A percentile compares a stretch with the other conserved stretches of the same genome.
Conservation (phyloP, 345 rosid genomes). For the Clarkia xantiana region DNA sequence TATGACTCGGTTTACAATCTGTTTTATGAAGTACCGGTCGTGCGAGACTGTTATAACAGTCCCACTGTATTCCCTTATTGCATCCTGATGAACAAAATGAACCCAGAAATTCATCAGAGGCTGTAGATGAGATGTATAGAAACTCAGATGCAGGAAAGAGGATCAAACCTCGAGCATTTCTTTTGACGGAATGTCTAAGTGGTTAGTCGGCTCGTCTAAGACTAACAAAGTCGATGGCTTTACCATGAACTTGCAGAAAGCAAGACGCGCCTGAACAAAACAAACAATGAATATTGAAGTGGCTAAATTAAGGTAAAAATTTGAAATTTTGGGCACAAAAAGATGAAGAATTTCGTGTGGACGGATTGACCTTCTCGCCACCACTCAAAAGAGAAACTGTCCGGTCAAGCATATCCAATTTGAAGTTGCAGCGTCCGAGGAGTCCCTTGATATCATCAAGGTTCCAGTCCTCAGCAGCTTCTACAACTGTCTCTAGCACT, state of each 20-base stretch:
- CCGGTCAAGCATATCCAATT: conserved; percentile 86
- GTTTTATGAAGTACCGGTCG: conserved; percentile 83
- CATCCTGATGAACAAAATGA: conserved; percentile 45
- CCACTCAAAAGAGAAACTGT: conserved; percentile 87
- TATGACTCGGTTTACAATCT: conserved; percentile 87
- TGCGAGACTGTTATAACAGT: conserved; percentile 83
- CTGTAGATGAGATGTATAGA: not conserved
- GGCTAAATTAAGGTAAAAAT: not conserved
- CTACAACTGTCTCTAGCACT: conserved; percentile 73
- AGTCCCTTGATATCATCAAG: conserved; percentile 90
- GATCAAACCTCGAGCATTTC: conserved; percentile 88
- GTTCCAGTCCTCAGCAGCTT: conserved; percentile 91
- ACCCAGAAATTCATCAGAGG: not conserved
- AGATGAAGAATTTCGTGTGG: not conserved
- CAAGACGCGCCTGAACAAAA: conserved; percentile 66
- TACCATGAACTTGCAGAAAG: conserved; percentile 95
- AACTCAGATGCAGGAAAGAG: not conserved
- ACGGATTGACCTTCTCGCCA: conserved; percentile 62
- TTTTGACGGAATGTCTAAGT: conserved; percentile 90
- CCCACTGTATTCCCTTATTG: conserved; percentile 70
- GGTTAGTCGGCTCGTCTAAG: conserved; percentile 93
- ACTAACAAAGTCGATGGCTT: conserved; percentile 74
- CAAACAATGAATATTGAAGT: no score
- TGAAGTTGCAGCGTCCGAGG: conserved; percentile 95
- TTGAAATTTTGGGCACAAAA: not conserved